Conservation (phyloP, 768 basidiomycete genomes). For the Strobilomyces echinocephalus region DNA sequence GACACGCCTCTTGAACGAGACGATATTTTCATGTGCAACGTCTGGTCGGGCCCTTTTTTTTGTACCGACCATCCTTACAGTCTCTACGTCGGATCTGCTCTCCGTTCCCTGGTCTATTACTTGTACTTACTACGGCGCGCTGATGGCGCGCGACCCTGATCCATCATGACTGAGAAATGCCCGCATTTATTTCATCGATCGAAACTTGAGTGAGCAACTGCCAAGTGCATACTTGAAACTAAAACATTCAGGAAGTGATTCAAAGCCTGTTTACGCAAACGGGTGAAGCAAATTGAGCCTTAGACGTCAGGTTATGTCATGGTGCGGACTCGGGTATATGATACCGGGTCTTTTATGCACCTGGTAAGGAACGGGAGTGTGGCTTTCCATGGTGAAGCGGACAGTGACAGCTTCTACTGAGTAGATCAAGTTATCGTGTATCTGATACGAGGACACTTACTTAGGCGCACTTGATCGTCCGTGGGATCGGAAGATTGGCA, state of each 20-base stretch:
- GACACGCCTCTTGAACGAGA: constrained; percentile 29
- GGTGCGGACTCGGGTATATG: too few relatives aligned
- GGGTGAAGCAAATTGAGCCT: constrained; percentile 67
- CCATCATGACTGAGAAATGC: too few relatives aligned
- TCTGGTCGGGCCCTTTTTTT: background rate
- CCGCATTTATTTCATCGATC: background rate
- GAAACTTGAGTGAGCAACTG: too few relatives aligned
- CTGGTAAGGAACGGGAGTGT: constrained; percentile 62
- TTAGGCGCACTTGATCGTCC: too few relatives aligned
- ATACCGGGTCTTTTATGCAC: too few relatives aligned
- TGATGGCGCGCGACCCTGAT: background rate
- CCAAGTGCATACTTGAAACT: too few relatives aligned
- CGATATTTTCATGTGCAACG: background rate
- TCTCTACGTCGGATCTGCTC: constrained; percentile 3
- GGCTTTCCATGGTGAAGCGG: constrained; percentile 35
- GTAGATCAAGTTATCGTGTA: too few relatives aligned
- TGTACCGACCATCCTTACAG: constrained; percentile 4
- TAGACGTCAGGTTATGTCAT: too few relatives aligned
- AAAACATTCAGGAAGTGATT: too few relatives aligned
- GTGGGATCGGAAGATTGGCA: too few relatives aligned
- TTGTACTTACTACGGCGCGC: constrained; percentile 2
- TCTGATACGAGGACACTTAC: too few relatives aligned
- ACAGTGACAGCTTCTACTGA: constrained; percentile 38
- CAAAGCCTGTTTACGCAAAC: constrained; percentile 35
- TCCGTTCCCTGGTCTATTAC: constrained; percentile 5